phyloP scores from a whole-genome alignment of 1,284 basidiomycete genomes.

The Ganoderma multipileum region DNA sequence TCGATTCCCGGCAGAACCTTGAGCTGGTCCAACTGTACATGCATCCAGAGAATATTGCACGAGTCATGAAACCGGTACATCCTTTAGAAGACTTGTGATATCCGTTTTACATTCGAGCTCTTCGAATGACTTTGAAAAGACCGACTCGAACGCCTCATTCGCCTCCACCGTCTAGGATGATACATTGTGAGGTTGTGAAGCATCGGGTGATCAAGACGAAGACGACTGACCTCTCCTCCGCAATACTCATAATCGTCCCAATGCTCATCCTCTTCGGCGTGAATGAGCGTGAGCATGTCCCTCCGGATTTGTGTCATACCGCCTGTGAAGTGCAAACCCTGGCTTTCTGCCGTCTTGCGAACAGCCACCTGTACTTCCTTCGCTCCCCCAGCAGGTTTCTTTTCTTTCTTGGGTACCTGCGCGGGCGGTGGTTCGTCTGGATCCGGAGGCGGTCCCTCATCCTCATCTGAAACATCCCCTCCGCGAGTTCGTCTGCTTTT shows the following conservation, averaged over 20 bases:
- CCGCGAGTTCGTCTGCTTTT: constrained; percentile 59
- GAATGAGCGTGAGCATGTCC: constrained; percentile 76
- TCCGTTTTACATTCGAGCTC: constrained; percentile 65
- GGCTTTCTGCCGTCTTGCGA: constrained; percentile 68
- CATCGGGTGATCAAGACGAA: constrained; percentile 5
- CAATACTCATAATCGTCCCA: constrained; percentile 72
- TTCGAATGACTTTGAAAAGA: constrained; percentile 66
- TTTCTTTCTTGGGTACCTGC: constrained; percentile 60
- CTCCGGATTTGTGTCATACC: constrained; percentile 51
- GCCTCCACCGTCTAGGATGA: constrained; percentile 60
- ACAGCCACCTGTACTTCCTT: constrained; percentile 81
- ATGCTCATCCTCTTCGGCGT: constrained; percentile 74
- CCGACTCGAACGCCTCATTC: constrained; percentile 57
- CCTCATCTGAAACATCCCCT: constrained; percentile 65
- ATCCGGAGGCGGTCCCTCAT: constrained; percentile 80
- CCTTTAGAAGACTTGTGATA: constrained; percentile 65
- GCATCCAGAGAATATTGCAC: background rate
- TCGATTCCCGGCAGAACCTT: background rate
- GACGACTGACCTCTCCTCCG: constrained; percentile 60
- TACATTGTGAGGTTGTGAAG: constrained; percentile 15
- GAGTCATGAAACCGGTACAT: constrained; percentile 62
- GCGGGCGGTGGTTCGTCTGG: constrained; percentile 69
- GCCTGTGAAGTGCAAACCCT: constrained; percentile 49
- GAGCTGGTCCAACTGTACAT: background rate
- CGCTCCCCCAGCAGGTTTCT: constrained; percentile 56